Evolutionary conservation across 2,329 filamentous ascomycete genomes (phyloP).

Genomic region (Emergomyces pasteurianus): DNA sequence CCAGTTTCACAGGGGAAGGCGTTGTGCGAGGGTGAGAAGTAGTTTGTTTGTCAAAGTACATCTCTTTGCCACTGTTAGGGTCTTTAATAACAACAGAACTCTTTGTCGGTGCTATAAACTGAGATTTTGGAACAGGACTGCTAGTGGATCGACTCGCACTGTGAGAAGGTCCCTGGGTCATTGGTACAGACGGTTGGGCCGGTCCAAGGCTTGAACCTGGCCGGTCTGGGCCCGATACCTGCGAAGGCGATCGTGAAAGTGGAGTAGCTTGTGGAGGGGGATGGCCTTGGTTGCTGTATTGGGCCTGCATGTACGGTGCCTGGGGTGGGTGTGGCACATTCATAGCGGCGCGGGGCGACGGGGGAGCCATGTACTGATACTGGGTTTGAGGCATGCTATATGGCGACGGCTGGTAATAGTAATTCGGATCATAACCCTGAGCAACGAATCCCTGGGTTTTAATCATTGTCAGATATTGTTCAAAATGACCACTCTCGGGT

Average conservation of each 20-base stretch:
- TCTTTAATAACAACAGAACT: conserved; percentile 71
- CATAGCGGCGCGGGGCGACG: conserved; percentile 38
- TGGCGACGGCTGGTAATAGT: conserved; percentile 31
- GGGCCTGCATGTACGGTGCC: conserved; percentile 38
- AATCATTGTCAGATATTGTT: conserved; percentile 55
- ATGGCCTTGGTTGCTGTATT: conserved; percentile 36
- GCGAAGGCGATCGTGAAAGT: conserved; percentile 76
- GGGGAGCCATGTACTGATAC: conserved; percentile 31
- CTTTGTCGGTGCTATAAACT: conserved; percentile 54
- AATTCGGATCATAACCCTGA: conserved; percentile 40
- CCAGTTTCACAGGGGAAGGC: conserved; percentile 42
- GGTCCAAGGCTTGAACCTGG: conserved; percentile 50
- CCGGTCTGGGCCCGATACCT: conserved; percentile 58
- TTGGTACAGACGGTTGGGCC: conserved; percentile 40
- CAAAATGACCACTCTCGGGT: conserved; percentile 58
- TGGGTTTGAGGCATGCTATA: conserved; percentile 22
- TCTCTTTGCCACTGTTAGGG: conserved; percentile 63
- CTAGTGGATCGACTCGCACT: conserved; percentile 45
- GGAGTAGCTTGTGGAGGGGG: conserved; percentile 47
- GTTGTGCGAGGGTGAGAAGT: conserved; percentile 46
- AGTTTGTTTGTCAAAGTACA: conserved; percentile 56
- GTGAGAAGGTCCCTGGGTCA: conserved; percentile 19
- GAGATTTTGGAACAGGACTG: conserved; percentile 49
- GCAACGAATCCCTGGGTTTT: conserved; percentile 50
- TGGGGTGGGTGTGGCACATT: conserved; percentile 30